Evolutionary conservation across 2,329 filamentous ascomycete genomes (phyloP).

Genomic region (Sclerotinia spermophila): DNA sequence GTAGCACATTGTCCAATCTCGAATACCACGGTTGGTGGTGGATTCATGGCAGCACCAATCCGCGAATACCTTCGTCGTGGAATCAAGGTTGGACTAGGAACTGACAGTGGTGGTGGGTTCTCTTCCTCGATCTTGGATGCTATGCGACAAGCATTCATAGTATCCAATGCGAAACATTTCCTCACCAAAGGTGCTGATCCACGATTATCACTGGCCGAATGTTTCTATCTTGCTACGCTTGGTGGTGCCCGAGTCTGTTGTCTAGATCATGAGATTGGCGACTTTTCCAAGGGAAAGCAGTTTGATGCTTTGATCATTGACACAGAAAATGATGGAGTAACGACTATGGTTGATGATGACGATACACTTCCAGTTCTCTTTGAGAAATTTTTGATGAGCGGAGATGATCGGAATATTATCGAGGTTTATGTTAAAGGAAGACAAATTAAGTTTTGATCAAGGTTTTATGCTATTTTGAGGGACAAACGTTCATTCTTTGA

Average conservation of each 20-base stretch:
- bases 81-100: constrained; percentile 65
- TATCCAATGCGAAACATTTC: constrained; percentile 47
- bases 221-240: constrained; percentile 49
- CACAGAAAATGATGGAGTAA: constrained; percentile 56
- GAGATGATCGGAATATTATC: constrained; percentile 83
- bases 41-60: constrained; percentile 59
- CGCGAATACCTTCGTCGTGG: constrained; percentile 53
- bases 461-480: background rate
- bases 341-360: constrained; percentile 20
- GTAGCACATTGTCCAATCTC: constrained; percentile 62
- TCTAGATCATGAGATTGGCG: constrained; percentile 65
- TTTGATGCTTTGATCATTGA: constrained; percentile 88
- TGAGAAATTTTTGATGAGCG: constrained; percentile 88
- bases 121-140: constrained; percentile 56
- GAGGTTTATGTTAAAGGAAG: constrained; percentile 81
- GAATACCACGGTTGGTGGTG: constrained; percentile 60
- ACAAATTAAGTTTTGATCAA: constrained; percentile 18
- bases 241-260: constrained; percentile 48
- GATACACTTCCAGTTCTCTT: constrained; percentile 39
- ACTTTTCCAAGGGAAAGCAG: constrained; percentile 77
- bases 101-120: constrained; percentile 61
- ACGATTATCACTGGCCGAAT: constrained; percentile 32
- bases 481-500: background rate
- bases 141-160: constrained; percentile 53
- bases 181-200: constrained; percentile 38